phyloP scores from a whole-genome alignment of 78 protist genomes.

The Dictyostelium intermedium region DNA sequence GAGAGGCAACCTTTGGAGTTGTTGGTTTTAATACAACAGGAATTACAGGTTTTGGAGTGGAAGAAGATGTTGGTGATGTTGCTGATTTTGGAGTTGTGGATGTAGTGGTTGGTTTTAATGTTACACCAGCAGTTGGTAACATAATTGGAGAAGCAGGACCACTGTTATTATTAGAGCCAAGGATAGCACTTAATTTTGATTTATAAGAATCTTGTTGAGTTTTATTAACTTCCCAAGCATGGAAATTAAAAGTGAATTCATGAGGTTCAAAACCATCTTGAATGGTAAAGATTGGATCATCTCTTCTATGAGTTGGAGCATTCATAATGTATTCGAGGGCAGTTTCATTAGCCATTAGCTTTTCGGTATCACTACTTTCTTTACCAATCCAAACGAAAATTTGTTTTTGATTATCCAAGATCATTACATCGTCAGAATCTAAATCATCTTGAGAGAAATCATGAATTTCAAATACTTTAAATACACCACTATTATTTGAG shows the following conservation, averaged over 20 bases:
- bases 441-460: constrained; percentile 63
- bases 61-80: neutral
- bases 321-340: neutral
- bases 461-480: constrained; percentile 40
- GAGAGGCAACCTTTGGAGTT: neutral
- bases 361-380: constrained; percentile 30
- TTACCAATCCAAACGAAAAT: constrained; percentile 68
- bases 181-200: neutral
- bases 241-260: constrained; percentile 14
- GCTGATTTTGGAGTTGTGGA: neutral
- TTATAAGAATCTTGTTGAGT: neutral
- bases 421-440: constrained; percentile 49
- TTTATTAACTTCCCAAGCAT: constrained; percentile 12
- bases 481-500: constrained; percentile 34
- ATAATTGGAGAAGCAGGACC: neutral
- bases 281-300: constrained; percentile 19
- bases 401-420: constrained; percentile 1
- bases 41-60: neutral
- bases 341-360: constrained; percentile 30
- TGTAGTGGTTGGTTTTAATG: neutral
- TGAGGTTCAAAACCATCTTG: neutral
- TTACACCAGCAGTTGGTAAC: neutral
- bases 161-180: neutral
- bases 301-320: constrained; percentile 23
- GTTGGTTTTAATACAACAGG: neutral